These are phyloP conservation scores for Boletellus emodensis DNA, from an alignment of 768 basidiomycete genomes.

Conservation along the genomic window DNA sequence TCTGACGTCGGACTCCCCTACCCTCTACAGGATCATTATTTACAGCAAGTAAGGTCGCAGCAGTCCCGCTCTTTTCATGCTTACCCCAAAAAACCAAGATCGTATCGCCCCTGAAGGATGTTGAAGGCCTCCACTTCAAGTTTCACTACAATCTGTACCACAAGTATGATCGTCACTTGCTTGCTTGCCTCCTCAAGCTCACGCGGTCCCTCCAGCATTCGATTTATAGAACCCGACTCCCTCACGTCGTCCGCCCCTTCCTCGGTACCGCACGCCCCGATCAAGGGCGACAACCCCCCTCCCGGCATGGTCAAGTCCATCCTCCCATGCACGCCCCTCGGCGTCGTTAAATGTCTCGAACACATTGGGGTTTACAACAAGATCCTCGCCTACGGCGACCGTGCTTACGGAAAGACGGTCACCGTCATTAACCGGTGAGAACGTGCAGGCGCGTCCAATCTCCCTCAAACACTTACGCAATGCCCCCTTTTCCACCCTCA, in stretches of 20 bases:
- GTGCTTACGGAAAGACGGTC: conserved; percentile 88
- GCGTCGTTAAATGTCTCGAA: conserved; percentile 94
- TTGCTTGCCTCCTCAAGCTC: neutral
- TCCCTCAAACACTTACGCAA: conserved; percentile 1
- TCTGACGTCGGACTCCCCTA: neutral
- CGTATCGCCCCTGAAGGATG: conserved; percentile 94
- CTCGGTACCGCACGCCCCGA: conserved; percentile 25
- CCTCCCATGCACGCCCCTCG: conserved; percentile 94
- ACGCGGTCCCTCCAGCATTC: conserved; percentile 57
- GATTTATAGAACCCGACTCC: conserved; percentile 80
- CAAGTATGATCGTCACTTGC: conserved; percentile 53
- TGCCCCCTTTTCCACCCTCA: neutral
- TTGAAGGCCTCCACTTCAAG: conserved; percentile 95
- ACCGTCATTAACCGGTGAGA: conserved; percentile 90
- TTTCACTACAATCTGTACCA: conserved; percentile 94
- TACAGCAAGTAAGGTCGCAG: conserved; percentile 69
- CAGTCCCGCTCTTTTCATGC: neutral
- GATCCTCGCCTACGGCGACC: conserved; percentile 88
- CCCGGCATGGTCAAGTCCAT: conserved; percentile 91
- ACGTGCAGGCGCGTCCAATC: neutral
- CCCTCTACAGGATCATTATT: conserved; percentile 76
- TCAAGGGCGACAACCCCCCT: conserved; percentile 62
- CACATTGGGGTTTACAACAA: conserved; percentile 89
- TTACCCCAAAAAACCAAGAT: conserved; percentile 44
- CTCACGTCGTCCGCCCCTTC: conserved; percentile 47